Evolutionary conservation across 2,329 filamentous ascomycete species (phyloP).

Genomic region (Pseudohalonectria lignicola): DNA sequence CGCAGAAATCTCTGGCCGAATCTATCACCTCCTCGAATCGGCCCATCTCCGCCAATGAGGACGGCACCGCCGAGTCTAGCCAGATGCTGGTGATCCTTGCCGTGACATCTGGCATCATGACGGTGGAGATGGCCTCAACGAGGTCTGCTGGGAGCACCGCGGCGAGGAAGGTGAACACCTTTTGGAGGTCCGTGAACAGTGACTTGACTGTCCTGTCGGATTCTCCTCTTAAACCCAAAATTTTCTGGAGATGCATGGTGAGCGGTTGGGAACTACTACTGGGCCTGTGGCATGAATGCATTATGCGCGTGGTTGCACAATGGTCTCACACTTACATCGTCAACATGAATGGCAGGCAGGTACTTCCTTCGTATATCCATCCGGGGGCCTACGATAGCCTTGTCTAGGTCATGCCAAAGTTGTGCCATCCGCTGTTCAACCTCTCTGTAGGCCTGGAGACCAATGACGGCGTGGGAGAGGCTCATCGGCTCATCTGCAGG

Average conservation of each 20-base stretch:
- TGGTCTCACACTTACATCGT: conserved; percentile 21
- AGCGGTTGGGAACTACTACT: not conserved
- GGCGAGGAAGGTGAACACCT: conserved; percentile 39
- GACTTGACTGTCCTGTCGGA: conserved; percentile 34
- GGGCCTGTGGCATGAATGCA: too few relatives aligned
- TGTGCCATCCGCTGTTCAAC: conserved; percentile 47
- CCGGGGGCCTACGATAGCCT: conserved; percentile 48
- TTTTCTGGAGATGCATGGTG: conserved; percentile 22
- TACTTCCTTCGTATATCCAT: conserved; percentile 29
- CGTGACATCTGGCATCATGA: conserved; percentile 60
- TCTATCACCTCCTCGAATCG: conserved; percentile 62
- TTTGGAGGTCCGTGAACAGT: conserved; percentile 42
- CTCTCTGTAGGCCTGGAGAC: conserved; percentile 48
- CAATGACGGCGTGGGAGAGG: conserved; percentile 42
- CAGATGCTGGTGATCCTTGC: conserved; percentile 60
- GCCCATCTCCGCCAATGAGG: conserved; percentile 58
- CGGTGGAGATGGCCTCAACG: conserved; percentile 49
- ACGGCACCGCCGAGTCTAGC: conserved; percentile 67
- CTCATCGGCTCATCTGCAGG: conserved; percentile 36
- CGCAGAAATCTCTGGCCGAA: conserved; percentile 52
- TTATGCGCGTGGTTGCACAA: too few relatives aligned
- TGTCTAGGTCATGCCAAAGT: conserved; percentile 53
- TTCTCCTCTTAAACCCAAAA: conserved; percentile 29
- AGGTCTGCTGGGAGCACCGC: conserved; percentile 41
- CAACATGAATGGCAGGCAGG: conserved; percentile 27